Base-by-base conservation (phyloP, 805 yeast species). In the Tetrapisispora namnaoensis region DNA sequence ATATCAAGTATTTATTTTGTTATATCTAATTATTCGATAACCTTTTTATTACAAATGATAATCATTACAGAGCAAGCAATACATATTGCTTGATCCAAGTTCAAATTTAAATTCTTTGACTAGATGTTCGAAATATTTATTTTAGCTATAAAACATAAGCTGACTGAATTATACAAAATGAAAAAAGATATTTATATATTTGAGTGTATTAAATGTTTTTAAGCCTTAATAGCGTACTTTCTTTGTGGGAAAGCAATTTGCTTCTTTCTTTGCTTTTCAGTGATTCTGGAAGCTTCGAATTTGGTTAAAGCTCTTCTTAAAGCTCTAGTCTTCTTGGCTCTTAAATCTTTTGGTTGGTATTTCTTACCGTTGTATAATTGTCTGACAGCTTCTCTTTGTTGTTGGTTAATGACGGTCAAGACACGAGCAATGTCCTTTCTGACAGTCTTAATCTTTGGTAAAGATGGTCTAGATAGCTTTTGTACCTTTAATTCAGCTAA, bases 281-380 rank as follows among this genome's bases (percentile, higher is more conserved):
- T 91, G 72, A 76, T 74, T 72, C 77, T 76, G 66, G 79, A 69
- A 72, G 86, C 83, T 79, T 93, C 96, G 75, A 75, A 74, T 70
- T 84, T 79, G 74, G 97, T 82, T 71, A 93, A 81, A 71, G 83
- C 81, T 82, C 98, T 86, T 86, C 99, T 91, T 77, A 91, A 77
- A 75, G 99, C 98, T 84, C 98, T 91, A 77, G 99, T 93, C 86
- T 93, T 87, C 91, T 93, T 93, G 67, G 89, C 95, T 80, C 98
- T 91, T 78, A 93, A 82, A 74, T 90, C 97, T 81, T 91, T 90
- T 80, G 99, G 98, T 74, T 81, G 79, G 83, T 82, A 86, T 78
- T 88, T 90, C 83, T 86, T 84, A 74, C 89, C 93, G 63, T 81
- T 80, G 91, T 90, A 90, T 81, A 86, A 84, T 71, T 84, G 93